Conservation (phyloP, 2,329 filamentous ascomycete genomes). For the Cytospora piceicola region DNA sequence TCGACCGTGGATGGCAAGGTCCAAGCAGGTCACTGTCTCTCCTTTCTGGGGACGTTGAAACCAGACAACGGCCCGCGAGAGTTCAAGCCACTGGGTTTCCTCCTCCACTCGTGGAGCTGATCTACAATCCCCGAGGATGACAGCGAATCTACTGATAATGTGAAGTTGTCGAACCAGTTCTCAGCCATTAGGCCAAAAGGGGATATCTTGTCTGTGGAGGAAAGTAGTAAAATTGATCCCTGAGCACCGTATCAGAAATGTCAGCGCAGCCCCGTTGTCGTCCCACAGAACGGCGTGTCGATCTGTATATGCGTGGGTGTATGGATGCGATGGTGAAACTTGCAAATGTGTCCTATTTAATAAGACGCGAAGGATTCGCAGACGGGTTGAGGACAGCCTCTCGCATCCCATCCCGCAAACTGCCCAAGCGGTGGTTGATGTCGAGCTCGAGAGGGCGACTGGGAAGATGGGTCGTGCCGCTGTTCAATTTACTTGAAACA, state of each 20-base stretch:
- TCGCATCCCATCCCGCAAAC: neutral
- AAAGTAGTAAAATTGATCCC: too few species aligned
- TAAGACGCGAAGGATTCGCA: constrained; percentile 11
- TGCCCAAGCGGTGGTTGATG: neutral
- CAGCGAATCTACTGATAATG: too few species aligned
- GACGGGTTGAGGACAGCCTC: neutral
- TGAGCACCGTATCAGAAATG: constrained; percentile 19
- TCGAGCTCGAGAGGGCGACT: neutral
- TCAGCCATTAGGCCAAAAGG: too few species aligned
- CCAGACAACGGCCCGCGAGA: constrained; percentile 22
- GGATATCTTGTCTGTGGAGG: too few species aligned
- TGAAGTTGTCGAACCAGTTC: too few species aligned
- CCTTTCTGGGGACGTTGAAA: constrained; percentile 24
- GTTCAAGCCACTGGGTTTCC: constrained; percentile 11
- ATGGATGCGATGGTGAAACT: constrained; percentile 27
- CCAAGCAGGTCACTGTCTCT: constrained; percentile 16
- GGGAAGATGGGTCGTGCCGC: constrained; percentile 5
- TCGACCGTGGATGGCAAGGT: neutral
- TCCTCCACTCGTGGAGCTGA: neutral
- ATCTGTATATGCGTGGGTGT: constrained; percentile 25
- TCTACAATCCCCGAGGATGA: too few species aligned
- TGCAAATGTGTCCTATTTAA: constrained; percentile 23
- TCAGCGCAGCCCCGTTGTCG: constrained; percentile 10
- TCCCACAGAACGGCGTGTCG: constrained; percentile 15
- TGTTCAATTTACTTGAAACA: constrained; percentile 16